A percentile compares a stretch with the other conserved stretches of the same genome.
These are phyloP conservation scores for Eutrema heterophyllum DNA, from an alignment of 345 rosid species.

Conservation along the genomic window DNA sequence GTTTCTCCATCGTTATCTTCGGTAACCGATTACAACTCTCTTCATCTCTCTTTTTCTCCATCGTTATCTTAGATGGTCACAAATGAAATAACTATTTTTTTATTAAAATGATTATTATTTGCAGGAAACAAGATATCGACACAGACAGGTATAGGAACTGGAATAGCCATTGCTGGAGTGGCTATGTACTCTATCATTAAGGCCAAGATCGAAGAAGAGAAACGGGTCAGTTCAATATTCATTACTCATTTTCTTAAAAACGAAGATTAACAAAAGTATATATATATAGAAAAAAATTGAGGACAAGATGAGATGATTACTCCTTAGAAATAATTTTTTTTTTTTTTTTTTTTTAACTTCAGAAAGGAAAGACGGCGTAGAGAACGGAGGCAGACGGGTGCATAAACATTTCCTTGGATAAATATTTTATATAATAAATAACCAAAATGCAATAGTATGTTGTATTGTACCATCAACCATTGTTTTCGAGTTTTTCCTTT, in stretches of 20 bases:
- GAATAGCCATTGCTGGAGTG: constrained; percentile 85
- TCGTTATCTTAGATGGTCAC: not conserved
- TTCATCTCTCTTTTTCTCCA: not conserved
- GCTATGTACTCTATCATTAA: constrained; percentile 80
- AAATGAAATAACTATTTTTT: not conserved
- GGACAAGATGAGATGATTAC: constrained; percentile 6
- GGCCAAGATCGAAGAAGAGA: constrained; percentile 94
- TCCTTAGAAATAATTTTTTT: not conserved
- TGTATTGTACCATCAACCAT: constrained; percentile 27
- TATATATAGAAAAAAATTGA: not conserved
- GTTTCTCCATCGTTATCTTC: constrained; percentile 76
- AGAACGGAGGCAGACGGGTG: not conserved
- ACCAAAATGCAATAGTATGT: constrained; percentile 31
- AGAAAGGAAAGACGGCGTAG: constrained; percentile 34
- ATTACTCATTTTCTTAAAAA: not conserved
- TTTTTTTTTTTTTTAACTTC: not conserved
- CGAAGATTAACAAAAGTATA: not conserved
- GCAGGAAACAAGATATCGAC: constrained; percentile 91
- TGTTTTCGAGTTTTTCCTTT: constrained; percentile 16
- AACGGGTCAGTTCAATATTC: constrained; percentile 48
- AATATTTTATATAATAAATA: constrained; percentile 24
- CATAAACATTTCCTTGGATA: constrained; percentile 12
- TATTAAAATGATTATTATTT: not conserved
- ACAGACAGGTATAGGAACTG: constrained; percentile 87
- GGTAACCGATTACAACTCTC: constrained; percentile 42